Evolutionary conservation across 2,329 filamentous ascomycete genomes (phyloP).

Genomic region (Colletotrichum sojae): DNA sequence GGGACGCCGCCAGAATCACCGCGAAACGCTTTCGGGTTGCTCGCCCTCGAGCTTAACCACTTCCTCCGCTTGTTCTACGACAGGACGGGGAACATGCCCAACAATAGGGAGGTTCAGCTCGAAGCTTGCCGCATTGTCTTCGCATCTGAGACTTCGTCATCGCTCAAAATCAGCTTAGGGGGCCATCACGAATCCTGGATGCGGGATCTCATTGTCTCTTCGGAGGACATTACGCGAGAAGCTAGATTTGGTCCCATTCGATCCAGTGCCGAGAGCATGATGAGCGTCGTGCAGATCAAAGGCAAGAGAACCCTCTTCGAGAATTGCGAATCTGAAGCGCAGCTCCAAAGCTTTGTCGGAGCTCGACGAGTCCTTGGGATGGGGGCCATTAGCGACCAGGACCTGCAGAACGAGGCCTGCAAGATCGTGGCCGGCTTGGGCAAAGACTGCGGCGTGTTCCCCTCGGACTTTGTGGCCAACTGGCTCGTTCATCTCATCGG

Average conservation of each 20-base stretch:
- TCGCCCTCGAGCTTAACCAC: constrained; percentile 53
- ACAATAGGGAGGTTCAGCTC: constrained; percentile 42
- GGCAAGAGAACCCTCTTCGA: constrained; percentile 48
- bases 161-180: background rate
- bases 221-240: constrained; percentile 28
- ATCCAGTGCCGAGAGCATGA: constrained; percentile 42
- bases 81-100: constrained; percentile 40
- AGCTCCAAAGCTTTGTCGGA: constrained; percentile 28
- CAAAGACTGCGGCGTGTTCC: constrained; percentile 27
- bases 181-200: constrained; percentile 42
- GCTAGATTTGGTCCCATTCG: constrained; percentile 46
- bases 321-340: constrained; percentile 44
- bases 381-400: constrained; percentile 25
- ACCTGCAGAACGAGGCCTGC: constrained; percentile 42
- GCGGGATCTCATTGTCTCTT: constrained; percentile 44
- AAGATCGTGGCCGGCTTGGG: constrained; percentile 35
- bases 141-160: constrained; percentile 43
- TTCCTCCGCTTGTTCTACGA: constrained; percentile 46
- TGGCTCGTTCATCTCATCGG: constrained; percentile 34
- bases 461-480: constrained; percentile 33
- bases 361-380: constrained; percentile 7
- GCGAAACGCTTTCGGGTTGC: constrained; percentile 50
- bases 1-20: constrained; percentile 40
- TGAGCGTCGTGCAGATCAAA: constrained; percentile 46
- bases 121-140: constrained; percentile 48